These are phyloP conservation scores for Gynandropsis gynandra DNA, from an alignment of 345 rosid species.

Conservation along the genomic window DNA sequence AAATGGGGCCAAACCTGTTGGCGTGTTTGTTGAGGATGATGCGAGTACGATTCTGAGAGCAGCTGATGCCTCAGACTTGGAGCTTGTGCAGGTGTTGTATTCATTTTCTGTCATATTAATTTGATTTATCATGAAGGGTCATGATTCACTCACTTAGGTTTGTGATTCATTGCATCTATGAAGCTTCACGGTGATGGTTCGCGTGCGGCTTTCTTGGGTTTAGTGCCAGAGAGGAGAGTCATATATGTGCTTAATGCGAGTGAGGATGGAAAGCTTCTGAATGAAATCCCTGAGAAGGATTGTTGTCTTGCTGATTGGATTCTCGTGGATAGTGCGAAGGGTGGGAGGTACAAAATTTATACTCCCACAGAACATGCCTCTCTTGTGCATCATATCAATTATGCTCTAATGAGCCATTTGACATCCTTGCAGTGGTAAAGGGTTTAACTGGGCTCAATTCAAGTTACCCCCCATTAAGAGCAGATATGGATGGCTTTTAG, in stretches of 20 bases:
- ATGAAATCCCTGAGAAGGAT: conserved; percentile 58
- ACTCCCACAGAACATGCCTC: background rate
- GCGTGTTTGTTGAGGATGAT: conserved; percentile 86
- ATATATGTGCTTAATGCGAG: conserved; percentile 76
- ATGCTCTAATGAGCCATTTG: background rate
- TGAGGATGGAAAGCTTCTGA: conserved; percentile 54
- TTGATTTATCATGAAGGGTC: background rate
- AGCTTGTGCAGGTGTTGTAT: conserved; percentile 65
- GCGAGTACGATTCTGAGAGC: conserved; percentile 51
- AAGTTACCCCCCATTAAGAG: conserved; percentile 58
- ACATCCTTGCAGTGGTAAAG: conserved; percentile 59
- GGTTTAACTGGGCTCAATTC: conserved; percentile 66
- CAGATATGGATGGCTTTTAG: conserved; percentile 81
- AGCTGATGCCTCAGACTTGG: conserved; percentile 59
- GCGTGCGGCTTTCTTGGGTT: conserved; percentile 45
- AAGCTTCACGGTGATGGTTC: conserved; percentile 85
- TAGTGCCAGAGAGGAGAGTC: conserved; percentile 40
- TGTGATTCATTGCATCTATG: conserved; percentile 9
- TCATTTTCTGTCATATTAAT: background rate
- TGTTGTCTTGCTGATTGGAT: conserved; percentile 67
- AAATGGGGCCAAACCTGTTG: conserved; percentile 66
- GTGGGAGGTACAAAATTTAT: conserved; percentile 77
- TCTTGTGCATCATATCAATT: background rate
- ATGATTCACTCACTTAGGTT: conserved; percentile 6
- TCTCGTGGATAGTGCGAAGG: conserved; percentile 77